A percentile compares a stretch with the other conserved stretches of the same genome.
phyloP scores from a whole-genome alignment of 169 alveolate genomes.

The Miamiensis avidus region DNA sequence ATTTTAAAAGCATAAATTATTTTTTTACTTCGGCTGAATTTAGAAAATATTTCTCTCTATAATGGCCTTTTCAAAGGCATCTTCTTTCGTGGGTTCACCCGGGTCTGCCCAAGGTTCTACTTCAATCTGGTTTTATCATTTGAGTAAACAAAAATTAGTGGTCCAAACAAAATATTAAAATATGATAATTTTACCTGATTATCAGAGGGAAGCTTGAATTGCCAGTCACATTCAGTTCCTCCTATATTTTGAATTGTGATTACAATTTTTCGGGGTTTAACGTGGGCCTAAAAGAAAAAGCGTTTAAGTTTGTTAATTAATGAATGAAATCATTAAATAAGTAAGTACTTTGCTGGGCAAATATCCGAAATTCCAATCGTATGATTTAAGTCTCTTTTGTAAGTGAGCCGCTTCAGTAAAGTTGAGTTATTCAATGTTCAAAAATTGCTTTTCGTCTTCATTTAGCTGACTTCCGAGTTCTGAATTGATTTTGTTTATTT shows the following conservation, averaged over 20 bases:
- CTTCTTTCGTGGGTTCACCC: conserved; percentile 83
- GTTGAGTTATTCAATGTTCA: conserved; percentile 41
- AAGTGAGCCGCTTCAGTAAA: conserved; percentile 65
- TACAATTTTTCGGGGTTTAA: conserved; percentile 72
- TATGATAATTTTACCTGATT: conserved; percentile 12
- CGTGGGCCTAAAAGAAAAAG: background rate
- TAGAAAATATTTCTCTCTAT: conserved; percentile 76
- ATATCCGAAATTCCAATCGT: conserved; percentile 84
- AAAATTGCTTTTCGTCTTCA: conserved; percentile 69
- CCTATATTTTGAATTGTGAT: conserved; percentile 83
- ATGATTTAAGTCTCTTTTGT: conserved; percentile 69
- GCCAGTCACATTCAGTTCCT: conserved; percentile 81
- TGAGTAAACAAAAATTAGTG: background rate
- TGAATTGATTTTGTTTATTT: conserved; percentile 71
- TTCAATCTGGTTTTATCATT: conserved; percentile 50
- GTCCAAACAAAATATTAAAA: conserved; percentile 31
- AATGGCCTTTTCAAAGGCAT: conserved; percentile 82
- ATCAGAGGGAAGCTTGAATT: conserved; percentile 74
- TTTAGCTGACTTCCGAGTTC: conserved; percentile 74
- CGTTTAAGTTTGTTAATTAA: background rate
- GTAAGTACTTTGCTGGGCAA: conserved; percentile 71
- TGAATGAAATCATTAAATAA: no score
- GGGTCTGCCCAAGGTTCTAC: conserved; percentile 90
- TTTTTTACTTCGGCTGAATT: conserved; percentile 66
- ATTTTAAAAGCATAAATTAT: background rate